A percentile compares a stretch with the other conserved stretches of the same genome.
Conservation (phyloP, 1,139 yeast species). For the Komagataea norvegica region DNA sequence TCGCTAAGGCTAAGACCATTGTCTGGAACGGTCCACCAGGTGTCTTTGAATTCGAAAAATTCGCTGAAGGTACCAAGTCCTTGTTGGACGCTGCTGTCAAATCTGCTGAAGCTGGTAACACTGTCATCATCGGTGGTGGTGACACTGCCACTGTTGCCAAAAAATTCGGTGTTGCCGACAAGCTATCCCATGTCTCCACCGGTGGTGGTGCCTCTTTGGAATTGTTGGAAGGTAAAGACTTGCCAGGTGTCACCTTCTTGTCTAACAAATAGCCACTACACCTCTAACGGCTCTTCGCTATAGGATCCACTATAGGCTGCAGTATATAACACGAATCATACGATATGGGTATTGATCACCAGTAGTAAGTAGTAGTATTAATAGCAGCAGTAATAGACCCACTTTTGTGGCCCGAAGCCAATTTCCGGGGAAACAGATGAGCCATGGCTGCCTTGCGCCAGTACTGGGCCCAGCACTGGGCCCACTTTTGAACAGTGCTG, state of each 20-base stretch:
- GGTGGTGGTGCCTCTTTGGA: slow-evolving; percentile 99
- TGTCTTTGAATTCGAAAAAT: slow-evolving; percentile 91
- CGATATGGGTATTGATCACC: no score
- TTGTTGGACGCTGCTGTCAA: slow-evolving; percentile 81
- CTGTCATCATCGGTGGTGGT: slow-evolving; percentile 98
- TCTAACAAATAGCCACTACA: slow-evolving; percentile 52
- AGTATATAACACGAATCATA: no score
- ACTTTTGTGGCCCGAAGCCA: no score
- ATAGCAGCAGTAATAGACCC: no score
- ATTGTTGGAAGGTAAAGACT: slow-evolving; percentile 93
- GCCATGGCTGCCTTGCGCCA: no score
- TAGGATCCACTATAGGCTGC: no score
- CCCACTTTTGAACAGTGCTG: no score
- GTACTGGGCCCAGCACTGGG: no score
- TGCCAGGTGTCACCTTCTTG: slow-evolving; percentile 94
- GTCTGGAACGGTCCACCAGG: slow-evolving; percentile 99
- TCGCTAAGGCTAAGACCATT: slow-evolving; percentile 90
- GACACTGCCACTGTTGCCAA: slow-evolving; percentile 98
- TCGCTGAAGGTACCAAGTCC: slow-evolving; percentile 85
- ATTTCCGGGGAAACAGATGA: no score
- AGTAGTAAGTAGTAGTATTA: no score
- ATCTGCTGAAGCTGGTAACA: slow-evolving; percentile 83
- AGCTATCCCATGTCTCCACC: slow-evolving; percentile 94
- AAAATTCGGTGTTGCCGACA: slow-evolving; percentile 92
- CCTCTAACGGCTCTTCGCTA: no score